These are phyloP conservation scores for Didymella sp. DNA, from an alignment of 2,329 filamentous ascomycete genomes.

Conservation along the genomic window DNA sequence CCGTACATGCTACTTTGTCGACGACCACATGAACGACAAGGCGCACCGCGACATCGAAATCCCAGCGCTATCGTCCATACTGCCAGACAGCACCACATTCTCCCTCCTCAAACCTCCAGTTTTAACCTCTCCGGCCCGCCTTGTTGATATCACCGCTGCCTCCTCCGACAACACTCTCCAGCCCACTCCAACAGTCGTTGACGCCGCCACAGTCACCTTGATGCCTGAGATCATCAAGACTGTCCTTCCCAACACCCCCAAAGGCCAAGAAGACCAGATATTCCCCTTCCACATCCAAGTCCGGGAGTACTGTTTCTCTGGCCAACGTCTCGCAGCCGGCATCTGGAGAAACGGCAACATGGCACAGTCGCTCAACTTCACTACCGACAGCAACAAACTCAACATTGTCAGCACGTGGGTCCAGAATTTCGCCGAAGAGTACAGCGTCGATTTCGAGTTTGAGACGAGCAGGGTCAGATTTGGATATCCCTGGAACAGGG, in stretches of 20 bases:
- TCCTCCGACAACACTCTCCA: not conserved
- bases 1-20: slow-evolving; percentile 4
- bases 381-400: not conserved
- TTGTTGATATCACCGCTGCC: not conserved
- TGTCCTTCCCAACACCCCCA: not conserved
- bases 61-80: not conserved
- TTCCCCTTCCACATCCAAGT: slow-evolving; percentile 25
- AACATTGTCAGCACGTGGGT: slow-evolving; percentile 14
- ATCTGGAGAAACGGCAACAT: slow-evolving; percentile 14
- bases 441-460: slow-evolving; percentile 10
- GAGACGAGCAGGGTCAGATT: slow-evolving; percentile 1
- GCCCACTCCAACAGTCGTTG: not conserved
- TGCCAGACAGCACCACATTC: not conserved
- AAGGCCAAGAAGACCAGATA: slow-evolving; percentile 6
- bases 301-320: slow-evolving; percentile 4
- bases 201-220: not conserved
- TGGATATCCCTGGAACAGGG: not conserved
- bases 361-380: not conserved
- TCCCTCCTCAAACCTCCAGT: not conserved
- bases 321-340: not conserved
- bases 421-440: not conserved
- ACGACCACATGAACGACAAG: not conserved
- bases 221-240: slow-evolving; percentile 7
- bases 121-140: not conserved
- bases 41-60: not conserved